Evolutionary conservation across 768 basidiomycete genomes (phyloP).

Genomic region (Boletus sp.): DNA sequence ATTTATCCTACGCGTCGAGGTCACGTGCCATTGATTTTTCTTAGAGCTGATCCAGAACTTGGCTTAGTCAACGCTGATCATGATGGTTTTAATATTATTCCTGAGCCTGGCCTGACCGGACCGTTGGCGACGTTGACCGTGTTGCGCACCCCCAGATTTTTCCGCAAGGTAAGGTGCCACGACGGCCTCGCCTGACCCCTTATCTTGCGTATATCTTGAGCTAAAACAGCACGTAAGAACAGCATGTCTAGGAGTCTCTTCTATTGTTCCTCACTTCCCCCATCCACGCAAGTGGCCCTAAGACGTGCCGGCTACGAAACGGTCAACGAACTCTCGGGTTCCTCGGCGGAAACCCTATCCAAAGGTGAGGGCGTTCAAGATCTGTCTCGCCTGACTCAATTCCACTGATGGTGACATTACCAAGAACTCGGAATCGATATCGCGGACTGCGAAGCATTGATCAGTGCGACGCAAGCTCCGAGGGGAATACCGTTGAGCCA

Average conservation of each 20-base stretch:
- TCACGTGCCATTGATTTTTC: conserved; percentile 28
- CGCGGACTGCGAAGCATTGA: conserved; percentile 44
- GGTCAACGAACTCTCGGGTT: conserved; percentile 46
- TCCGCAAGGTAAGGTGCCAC: conserved; percentile 8
- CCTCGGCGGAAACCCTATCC: conserved; percentile 46
- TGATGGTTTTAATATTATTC: background rate
- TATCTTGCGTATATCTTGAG: background rate
- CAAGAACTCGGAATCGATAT: conserved; percentile 53
- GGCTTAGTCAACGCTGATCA: background rate
- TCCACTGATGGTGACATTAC: background rate
- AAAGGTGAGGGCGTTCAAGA: conserved; percentile 39
- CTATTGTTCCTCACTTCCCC: conserved; percentile 46
- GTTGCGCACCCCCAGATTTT: conserved; percentile 1
- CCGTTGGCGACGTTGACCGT: background rate
- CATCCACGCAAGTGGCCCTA: conserved; percentile 45
- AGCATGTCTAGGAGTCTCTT: conserved; percentile 42
- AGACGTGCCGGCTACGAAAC: conserved; percentile 57
- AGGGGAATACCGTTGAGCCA: conserved; percentile 45
- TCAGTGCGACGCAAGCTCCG: conserved; percentile 40
- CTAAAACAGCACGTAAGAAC: background rate
- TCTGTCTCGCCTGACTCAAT: background rate
- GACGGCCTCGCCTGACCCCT: background rate
- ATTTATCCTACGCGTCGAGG: conserved; percentile 31
- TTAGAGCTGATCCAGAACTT: background rate
- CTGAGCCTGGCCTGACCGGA: too few species aligned